Evolutionary conservation across 2,329 filamentous ascomycete species (phyloP).

Genomic region (Drechslerella stenobrocha): DNA sequence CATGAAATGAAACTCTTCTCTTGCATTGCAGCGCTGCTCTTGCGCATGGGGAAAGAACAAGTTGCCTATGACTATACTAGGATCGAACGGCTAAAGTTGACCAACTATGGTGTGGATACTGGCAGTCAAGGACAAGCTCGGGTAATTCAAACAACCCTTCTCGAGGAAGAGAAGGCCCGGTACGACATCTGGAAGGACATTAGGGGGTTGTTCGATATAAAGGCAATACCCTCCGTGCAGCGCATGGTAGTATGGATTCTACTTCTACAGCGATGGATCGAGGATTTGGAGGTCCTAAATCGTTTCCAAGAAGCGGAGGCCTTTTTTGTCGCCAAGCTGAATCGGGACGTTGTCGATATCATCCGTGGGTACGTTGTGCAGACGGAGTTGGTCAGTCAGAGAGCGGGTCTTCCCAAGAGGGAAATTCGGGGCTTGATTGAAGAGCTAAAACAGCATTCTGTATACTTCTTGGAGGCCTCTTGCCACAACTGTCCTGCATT

Average conservation of each 20-base stretch:
- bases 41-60: slow-evolving; percentile 1
- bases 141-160: background rate
- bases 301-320: background rate
- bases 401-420: slow-evolving; percentile 3
- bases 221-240: background rate
- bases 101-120: background rate
- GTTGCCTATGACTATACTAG: background rate
- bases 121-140: background rate
- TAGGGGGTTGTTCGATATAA: background rate
- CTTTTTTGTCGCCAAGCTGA: slow-evolving; percentile 5
- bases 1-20: background rate
- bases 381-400: slow-evolving; percentile 3
- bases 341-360: slow-evolving; percentile 22
- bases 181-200: slow-evolving; percentile 20
- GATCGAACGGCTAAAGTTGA: background rate
- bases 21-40: background rate
- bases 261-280: slow-evolving; percentile 23
- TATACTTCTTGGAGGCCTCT: slow-evolving; percentile 11
- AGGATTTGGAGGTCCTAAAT: slow-evolving; percentile 15
- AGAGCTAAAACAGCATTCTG: slow-evolving; percentile 14
- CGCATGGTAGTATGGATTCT: slow-evolving; percentile 11
- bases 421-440: slow-evolving; percentile 4
- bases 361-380: slow-evolving; percentile 16
- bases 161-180: background rate
- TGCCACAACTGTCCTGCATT: slow-evolving; percentile 3